A percentile compares a stretch with the other conserved stretches of the same genome.
phyloP scores from a whole-genome alignment of 2,329 filamentous ascomycete genomes.

The Rhynchosporium graminicola region DNA sequence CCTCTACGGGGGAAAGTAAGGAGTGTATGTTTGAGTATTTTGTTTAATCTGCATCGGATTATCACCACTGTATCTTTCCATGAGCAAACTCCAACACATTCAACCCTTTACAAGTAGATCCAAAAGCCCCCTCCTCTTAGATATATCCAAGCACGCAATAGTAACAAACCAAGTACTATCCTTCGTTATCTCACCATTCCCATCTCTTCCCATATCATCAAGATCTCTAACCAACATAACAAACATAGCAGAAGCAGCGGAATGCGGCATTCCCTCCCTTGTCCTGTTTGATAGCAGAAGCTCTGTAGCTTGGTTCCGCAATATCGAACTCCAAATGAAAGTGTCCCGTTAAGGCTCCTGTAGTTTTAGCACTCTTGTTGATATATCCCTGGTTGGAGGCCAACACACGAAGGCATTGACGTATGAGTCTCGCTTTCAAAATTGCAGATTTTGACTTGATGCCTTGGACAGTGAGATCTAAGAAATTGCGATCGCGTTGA shows the following conservation, averaged over 20 bases:
- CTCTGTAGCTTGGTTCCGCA: slow-evolving; percentile 13
- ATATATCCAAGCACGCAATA: slow-evolving; percentile 17
- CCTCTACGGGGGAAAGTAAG: not conserved
- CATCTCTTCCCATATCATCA: slow-evolving; percentile 20
- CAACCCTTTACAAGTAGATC: slow-evolving; percentile 11
- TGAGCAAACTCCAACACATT: slow-evolving; percentile 4
- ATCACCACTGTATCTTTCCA: slow-evolving; percentile 5
- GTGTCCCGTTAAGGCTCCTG: too few relatives aligned
- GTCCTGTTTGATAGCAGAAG: slow-evolving; percentile 6
- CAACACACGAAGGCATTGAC: too few relatives aligned
- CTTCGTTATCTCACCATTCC: slow-evolving; percentile 19
- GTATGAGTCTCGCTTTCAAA: too few relatives aligned
- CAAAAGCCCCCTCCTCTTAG: slow-evolving; percentile 10
- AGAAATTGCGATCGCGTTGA: too few relatives aligned
- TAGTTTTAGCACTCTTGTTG: too few relatives aligned
- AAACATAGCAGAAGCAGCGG: not conserved
- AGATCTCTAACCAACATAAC: slow-evolving; percentile 12
- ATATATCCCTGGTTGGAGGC: too few relatives aligned
- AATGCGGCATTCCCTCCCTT: slow-evolving; percentile 22
- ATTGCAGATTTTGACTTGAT: too few relatives aligned
- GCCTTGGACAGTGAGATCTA: too few relatives aligned
- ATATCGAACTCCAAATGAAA: too few relatives aligned
- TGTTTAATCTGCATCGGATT: not conserved
- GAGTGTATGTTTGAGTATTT: not conserved
- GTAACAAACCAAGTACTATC: slow-evolving; percentile 18